Conservation (phyloP, 331 rosid genomes). For the Saraca asoca region DNA sequence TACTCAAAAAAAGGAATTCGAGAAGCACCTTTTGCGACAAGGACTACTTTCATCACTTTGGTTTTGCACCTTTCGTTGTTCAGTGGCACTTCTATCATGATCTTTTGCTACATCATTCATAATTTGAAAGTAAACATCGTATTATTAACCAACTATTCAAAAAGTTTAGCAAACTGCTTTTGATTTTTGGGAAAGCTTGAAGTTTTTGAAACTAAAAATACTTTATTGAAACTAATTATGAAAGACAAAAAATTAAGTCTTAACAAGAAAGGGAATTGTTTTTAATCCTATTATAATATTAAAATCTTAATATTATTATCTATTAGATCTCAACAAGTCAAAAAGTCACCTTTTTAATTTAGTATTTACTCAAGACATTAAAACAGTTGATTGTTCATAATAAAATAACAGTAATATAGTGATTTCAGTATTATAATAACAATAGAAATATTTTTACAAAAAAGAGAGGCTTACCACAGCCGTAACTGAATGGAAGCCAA, state of each 20-base stretch:
- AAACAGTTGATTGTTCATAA: too few species aligned
- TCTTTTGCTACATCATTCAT: slow-evolving; percentile 52
- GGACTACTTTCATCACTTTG: slow-evolving; percentile 49
- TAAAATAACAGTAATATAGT: too few species aligned
- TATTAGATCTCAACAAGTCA: too few species aligned
- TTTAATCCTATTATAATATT: too few species aligned
- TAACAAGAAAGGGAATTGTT: neutral
- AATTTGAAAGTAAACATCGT: neutral
- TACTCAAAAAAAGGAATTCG: too few species aligned
- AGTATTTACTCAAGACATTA: too few species aligned
- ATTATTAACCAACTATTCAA: neutral
- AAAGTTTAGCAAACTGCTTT: neutral
- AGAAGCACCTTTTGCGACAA: slow-evolving; percentile 37
- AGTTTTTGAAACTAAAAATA: too few species aligned
- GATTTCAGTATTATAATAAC: too few species aligned
- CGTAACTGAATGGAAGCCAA: neutral
- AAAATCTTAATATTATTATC: too few species aligned
- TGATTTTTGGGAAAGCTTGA: too few species aligned
- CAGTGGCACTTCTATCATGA: slow-evolving; percentile 56
- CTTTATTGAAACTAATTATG: neutral
- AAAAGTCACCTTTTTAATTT: too few species aligned
- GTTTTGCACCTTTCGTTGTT: slow-evolving; percentile 37
- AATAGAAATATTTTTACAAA: too few species aligned
- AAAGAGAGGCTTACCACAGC: slow-evolving; percentile 32
- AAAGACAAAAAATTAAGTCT: neutral